Evolutionary conservation across 208 protist genomes (phyloP), one percentile per base, ranked within the genome.

Genomic region (Trypanosoma vivax): DNA sequence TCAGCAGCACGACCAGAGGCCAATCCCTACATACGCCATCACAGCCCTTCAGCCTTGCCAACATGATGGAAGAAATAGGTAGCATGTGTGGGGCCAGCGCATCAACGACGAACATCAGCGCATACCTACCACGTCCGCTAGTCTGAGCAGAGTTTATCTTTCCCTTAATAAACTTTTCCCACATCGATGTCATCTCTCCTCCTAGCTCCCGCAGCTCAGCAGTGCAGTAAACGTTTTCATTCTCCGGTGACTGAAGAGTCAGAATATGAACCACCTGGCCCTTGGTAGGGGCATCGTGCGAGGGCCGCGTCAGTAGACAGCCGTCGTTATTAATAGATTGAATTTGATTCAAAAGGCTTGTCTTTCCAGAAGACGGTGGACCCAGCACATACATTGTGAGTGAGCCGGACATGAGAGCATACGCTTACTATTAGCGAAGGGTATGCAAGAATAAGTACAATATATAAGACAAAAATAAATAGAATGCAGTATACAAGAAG

Each of bases 91-190:
- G 66, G 0, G 73, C 60, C 10, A 71, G 50, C 7, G 72, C 79
- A 40, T 90, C 80, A 10, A 93, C 67, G 2, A 90, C 72, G 56
- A 76, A 93, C 5, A 93, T 40, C 14, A 93, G 54, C 14, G 59
- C 55, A 38, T 40, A 73, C 33, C 50, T 41, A 46, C 30, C 37
- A n/a, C 23, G 28, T 11, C 14, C 16, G 37, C 28, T 24, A n/a
- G 16, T 24, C 3, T 46, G 38, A 14, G 29, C 39, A 13, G 41
- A 56, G 6, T 50, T 35, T 42, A 74, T 50, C 24, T 61, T 63
- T 3, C 54, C 52, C 3, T 54, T 34, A 40, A 89, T 78, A 51
- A 89, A 87, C 18, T 64, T 79, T 50, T 84, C 79, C 81, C 85
- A 89, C 30, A 65, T 39, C 27, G 69, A 48, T 41, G 60, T 52